Conservation (phyloP, 163 green algal species). For the Prototheca wickerhamii region DNA sequence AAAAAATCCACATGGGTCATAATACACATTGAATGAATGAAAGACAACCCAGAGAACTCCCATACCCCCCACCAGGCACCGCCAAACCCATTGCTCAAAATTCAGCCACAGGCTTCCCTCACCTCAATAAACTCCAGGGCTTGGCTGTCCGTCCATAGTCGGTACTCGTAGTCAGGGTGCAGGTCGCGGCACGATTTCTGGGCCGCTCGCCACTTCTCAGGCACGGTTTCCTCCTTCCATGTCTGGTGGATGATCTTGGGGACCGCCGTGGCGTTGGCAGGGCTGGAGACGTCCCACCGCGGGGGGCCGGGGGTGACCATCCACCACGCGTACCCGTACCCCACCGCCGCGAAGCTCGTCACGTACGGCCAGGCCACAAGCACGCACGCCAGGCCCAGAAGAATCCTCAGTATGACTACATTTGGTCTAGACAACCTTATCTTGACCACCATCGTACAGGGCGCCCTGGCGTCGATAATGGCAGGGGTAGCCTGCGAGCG, state of each 20-base stretch:
- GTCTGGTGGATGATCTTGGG: constrained; percentile 56
- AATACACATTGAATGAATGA: no score
- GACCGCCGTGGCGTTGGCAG: constrained; percentile 4
- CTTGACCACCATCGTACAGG: no score
- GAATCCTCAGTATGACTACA: no score
- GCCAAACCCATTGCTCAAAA: background rate
- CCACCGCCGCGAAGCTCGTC: constrained; percentile 6
- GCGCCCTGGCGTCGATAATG: no score
- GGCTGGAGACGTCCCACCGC: background rate
- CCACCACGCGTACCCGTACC: constrained; percentile 21
- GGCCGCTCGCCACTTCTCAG: constrained; percentile 42
- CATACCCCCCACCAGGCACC: background rate
- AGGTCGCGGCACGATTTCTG: constrained; percentile 36
- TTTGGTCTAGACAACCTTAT: no score
- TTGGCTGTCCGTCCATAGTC: constrained; percentile 48
- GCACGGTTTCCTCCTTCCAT: constrained; percentile 42
- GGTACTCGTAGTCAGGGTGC: constrained; percentile 43
- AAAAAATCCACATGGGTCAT: background rate
- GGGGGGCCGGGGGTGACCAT: background rate
- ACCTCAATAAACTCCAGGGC: constrained; percentile 36
- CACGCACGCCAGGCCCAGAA: no score
- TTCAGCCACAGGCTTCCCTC: background rate
- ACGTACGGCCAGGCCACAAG: no score
- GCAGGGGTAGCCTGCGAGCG: no score
- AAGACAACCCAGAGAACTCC: no score